These are phyloP conservation scores for Globisporangium megalacanthum DNA, from an alignment of 352 stramenopile genomes.

Conservation along the genomic window DNA sequence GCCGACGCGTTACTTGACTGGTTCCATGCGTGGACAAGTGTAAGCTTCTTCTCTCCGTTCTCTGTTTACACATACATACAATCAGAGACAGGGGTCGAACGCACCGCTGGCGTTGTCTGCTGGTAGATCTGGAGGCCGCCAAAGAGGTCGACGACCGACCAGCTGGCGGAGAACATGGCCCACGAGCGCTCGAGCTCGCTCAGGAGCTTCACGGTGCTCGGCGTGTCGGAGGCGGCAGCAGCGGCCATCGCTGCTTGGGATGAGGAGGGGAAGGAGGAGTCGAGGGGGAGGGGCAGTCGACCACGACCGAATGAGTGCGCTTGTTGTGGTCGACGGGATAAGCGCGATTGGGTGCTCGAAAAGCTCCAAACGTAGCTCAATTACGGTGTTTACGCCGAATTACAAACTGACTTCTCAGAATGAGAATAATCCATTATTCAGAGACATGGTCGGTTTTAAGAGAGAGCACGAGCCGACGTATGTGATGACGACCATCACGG, in stretches of 20 bases:
- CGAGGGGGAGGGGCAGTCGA: too few species aligned
- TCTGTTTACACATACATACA: too few species aligned
- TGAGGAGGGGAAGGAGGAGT: not conserved
- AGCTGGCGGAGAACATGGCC: conserved; percentile 64
- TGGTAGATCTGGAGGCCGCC: conserved; percentile 66
- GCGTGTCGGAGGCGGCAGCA: conserved; percentile 16
- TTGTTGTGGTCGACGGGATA: too few species aligned
- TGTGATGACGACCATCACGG: not conserved
- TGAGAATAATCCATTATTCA: too few species aligned
- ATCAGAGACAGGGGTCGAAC: not conserved
- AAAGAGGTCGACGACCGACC: conserved; percentile 66
- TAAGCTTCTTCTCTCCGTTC: too few species aligned
- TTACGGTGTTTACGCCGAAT: too few species aligned
- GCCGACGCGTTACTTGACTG: not conserved
- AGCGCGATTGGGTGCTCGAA: too few species aligned
- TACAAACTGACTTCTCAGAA: too few species aligned
- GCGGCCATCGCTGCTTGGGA: not conserved
- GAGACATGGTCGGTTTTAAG: too few species aligned
- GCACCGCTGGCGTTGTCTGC: conserved; percentile 21
- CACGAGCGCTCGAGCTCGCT: conserved; percentile 68
- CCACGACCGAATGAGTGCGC: too few species aligned
- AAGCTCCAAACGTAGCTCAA: too few species aligned
- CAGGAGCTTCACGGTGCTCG: conserved; percentile 59
- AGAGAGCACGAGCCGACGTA: not conserved
- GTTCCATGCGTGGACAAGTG: too few species aligned